Evolutionary conservation across 345 rosid genomes (phyloP).

Genomic region (Lepidium sativum): DNA sequence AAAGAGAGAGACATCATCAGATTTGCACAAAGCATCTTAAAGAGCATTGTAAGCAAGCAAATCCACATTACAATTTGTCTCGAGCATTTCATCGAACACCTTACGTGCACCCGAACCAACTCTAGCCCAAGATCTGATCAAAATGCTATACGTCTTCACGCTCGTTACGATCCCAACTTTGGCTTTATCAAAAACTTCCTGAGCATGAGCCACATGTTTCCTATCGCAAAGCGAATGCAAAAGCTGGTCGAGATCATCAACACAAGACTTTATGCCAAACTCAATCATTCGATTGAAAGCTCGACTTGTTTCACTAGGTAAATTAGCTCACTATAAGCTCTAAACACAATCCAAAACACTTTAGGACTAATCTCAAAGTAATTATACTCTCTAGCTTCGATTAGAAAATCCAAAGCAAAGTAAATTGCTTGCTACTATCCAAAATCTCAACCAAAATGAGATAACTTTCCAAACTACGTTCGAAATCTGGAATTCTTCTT

Average conservation of each 20-base stretch:
- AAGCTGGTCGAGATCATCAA: constrained; percentile 59
- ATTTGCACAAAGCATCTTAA: constrained; percentile 61
- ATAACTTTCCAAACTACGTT: constrained; percentile 49
- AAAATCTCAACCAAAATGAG: constrained; percentile 65
- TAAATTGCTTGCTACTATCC: constrained; percentile 56
- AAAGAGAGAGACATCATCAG: constrained; percentile 53
- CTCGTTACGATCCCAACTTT: constrained; percentile 31
- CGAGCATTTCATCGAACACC: constrained; percentile 74
- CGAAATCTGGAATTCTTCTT: constrained; percentile 45
- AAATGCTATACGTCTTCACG: constrained; percentile 57
- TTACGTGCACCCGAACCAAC: constrained; percentile 35
- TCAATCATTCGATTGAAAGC: constrained; percentile 72
- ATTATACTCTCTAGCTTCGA: constrained; percentile 49
- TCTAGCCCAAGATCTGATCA: constrained; percentile 55
- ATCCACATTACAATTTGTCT: constrained; percentile 35
- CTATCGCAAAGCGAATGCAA: constrained; percentile 55
- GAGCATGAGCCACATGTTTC: constrained; percentile 56
- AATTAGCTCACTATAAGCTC: constrained; percentile 63
- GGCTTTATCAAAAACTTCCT: constrained; percentile 37
- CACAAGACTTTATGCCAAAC: constrained; percentile 59
- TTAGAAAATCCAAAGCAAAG: constrained; percentile 67
- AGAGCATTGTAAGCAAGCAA: constrained; percentile 61
- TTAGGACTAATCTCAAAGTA: constrained; percentile 36
- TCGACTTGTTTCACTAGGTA: constrained; percentile 63
- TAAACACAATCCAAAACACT: constrained; percentile 65